Evolutionary conservation across 2,329 filamentous ascomycete genomes (phyloP).

Genomic region (Trichoderma brevicompactum): DNA sequence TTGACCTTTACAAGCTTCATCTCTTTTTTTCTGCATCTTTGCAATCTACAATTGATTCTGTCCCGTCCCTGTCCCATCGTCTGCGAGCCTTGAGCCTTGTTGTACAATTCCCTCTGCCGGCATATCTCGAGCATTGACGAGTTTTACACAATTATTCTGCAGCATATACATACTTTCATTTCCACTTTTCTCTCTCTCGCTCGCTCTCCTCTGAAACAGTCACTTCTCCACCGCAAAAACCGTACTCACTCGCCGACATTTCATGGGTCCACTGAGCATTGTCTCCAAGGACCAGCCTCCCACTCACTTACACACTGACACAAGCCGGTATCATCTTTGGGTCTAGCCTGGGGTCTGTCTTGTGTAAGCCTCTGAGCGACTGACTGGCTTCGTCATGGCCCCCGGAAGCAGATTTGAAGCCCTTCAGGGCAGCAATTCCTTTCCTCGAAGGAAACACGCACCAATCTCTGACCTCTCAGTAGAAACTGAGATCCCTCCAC

Average conservation of each 20-base stretch:
- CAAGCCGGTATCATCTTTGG: neutral
- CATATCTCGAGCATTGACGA: neutral
- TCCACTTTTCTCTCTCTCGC: neutral
- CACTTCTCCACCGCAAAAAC: slow-evolving; percentile 6
- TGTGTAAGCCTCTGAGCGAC: neutral
- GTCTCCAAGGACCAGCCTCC: slow-evolving; percentile 10
- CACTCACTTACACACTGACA: slow-evolving; percentile 15
- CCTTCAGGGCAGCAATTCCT: slow-evolving; percentile 28
- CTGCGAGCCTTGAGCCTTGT: too few relatives aligned
- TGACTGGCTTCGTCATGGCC: slow-evolving; percentile 36
- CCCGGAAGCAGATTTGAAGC: slow-evolving; percentile 29
- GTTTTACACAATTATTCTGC: neutral
- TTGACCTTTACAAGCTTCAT: too few relatives aligned
- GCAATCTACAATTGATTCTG: too few relatives aligned
- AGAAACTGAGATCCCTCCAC: slow-evolving; percentile 35
- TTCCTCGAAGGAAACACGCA: slow-evolving; percentile 7
- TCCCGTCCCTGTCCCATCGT: too few relatives aligned
- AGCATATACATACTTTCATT: slow-evolving; percentile 5
- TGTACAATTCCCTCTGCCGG: neutral
- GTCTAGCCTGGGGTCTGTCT: neutral
- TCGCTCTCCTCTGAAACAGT: slow-evolving; percentile 1
- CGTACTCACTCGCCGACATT: slow-evolving; percentile 12
- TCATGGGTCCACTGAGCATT: slow-evolving; percentile 15
- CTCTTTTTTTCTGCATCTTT: too few relatives aligned
- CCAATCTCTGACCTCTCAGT: slow-evolving; percentile 17